Evolutionary conservation across 2,329 filamentous ascomycete genomes (phyloP).

Genomic region (Diplodia seriata): DNA sequence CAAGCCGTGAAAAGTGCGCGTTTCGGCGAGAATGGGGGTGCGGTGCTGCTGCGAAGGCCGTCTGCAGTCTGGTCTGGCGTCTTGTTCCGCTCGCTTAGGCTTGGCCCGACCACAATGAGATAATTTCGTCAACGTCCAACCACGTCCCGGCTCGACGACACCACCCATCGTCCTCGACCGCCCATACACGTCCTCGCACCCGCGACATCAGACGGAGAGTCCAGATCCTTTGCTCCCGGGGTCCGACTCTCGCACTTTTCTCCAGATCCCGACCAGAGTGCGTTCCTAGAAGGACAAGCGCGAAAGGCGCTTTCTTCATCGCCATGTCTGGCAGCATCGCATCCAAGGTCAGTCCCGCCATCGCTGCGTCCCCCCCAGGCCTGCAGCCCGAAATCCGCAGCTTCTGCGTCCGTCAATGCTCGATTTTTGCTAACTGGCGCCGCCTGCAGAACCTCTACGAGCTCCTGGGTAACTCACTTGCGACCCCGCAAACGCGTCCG

Average conservation of each 20-base stretch:
- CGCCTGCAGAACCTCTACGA: conserved; percentile 86
- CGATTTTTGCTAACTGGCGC: conserved; percentile 9
- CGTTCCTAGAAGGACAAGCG: conserved; percentile 53
- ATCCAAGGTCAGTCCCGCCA: conserved; percentile 50
- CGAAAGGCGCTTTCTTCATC: conserved; percentile 52
- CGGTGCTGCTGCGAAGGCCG: background rate
- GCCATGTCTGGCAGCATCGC: conserved; percentile 49
- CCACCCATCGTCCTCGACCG: conserved; percentile 20
- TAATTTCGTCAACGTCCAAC: conserved; percentile 33
- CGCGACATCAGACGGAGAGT: conserved; percentile 41
- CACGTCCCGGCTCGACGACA: conserved; percentile 29
- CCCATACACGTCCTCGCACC: conserved; percentile 18
- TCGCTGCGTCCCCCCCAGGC: conserved; percentile 8
- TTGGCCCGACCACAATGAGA: conserved; percentile 33
- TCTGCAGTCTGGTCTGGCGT: conserved; percentile 11
- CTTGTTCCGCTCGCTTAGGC: conserved; percentile 32
- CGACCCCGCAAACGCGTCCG: conserved; percentile 33
- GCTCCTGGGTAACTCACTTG: conserved; percentile 80
- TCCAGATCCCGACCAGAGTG: conserved; percentile 46
- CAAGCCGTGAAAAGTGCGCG: background rate
- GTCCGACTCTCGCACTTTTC: conserved; percentile 47
- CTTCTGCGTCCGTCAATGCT: conserved; percentile 12
- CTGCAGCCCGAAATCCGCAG: conserved; percentile 24
- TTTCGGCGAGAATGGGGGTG: background rate
- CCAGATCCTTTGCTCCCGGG: conserved; percentile 48